A percentile compares a stretch with the other conserved stretches of the same genome.
phyloP scores from a whole-genome alignment of 345 rosid species.

The Microcos paniculata region DNA sequence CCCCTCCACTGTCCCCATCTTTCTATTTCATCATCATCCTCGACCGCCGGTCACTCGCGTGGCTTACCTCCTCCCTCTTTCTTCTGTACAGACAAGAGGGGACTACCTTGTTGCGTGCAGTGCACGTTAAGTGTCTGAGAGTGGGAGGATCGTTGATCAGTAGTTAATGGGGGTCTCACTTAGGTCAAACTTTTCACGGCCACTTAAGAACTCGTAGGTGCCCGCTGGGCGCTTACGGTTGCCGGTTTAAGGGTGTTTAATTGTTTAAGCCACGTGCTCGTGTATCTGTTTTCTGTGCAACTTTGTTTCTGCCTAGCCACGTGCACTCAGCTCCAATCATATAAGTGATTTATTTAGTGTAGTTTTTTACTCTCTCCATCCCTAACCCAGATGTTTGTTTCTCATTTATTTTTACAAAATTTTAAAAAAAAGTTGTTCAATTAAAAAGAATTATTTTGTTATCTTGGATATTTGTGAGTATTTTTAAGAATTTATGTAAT shows the following conservation, averaged over 20 bases:
- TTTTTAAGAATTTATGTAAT: too few relatives aligned
- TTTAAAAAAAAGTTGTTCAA: too few relatives aligned
- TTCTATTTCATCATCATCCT: background rate
- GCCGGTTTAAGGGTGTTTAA: background rate
- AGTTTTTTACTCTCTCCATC: too few relatives aligned
- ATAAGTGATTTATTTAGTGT: background rate
- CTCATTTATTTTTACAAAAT: too few relatives aligned
- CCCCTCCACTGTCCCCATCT: constrained; percentile 23
- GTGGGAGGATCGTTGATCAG: background rate
- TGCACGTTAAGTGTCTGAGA: background rate
- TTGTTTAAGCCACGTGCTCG: background rate
- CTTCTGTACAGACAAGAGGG: too few relatives aligned
- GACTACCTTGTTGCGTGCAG: background rate
- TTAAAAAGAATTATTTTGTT: too few relatives aligned
- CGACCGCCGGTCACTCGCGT: background rate
- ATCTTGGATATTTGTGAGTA: too few relatives aligned
- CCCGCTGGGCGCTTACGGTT: background rate
- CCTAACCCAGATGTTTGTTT: too few relatives aligned
- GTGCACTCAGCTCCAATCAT: background rate
- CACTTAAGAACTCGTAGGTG: background rate
- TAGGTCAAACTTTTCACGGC: background rate
- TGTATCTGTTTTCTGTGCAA: background rate
- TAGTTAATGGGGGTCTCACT: background rate
- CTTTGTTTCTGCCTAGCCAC: background rate
- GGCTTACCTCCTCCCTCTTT: background rate